These are phyloP conservation scores for Cyclocybe aegerita DNA, from an alignment of 768 basidiomycete species.

Conservation along the genomic window DNA sequence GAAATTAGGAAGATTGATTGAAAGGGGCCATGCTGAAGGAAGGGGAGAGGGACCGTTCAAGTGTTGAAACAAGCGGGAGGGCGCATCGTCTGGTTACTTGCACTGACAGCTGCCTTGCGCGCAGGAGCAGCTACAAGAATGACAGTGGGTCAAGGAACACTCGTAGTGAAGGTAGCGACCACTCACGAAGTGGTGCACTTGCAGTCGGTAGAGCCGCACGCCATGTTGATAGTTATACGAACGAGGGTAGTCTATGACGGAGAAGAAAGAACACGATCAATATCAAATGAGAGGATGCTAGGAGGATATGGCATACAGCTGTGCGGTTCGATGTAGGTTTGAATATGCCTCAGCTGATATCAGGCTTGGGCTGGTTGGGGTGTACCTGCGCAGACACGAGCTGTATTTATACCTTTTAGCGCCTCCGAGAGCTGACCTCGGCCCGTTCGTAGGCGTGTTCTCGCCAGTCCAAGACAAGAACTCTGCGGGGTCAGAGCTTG, in stretches of 20 bases:
- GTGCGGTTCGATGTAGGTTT: too few relatives aligned
- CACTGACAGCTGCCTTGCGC: slow-evolving; percentile 1
- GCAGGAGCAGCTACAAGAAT: slow-evolving; percentile 10
- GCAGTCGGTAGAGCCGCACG: slow-evolving; percentile 25
- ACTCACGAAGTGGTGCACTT: slow-evolving; percentile 23
- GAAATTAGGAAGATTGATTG: neutral
- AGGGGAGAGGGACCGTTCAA: neutral
- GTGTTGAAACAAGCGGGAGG: neutral
- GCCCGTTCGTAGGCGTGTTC: too few relatives aligned
- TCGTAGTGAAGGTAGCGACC: neutral
- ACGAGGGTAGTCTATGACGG: neutral
- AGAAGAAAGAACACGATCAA: neutral
- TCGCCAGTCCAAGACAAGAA: too few relatives aligned
- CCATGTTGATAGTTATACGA: slow-evolving; percentile 17
- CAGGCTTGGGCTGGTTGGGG: too few relatives aligned
- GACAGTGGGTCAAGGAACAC: neutral
- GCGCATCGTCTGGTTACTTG: slow-evolving; percentile 2
- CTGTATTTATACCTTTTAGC: neutral
- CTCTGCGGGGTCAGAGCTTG: too few relatives aligned
- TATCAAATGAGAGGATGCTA: neutral
- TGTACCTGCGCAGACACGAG: neutral
- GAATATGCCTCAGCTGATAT: too few relatives aligned
- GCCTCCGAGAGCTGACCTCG: neutral
- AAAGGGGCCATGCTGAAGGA: neutral
- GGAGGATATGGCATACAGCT: neutral